Conservation (phyloP, 805 yeast species). For the Dipodascus geniculatus region DNA sequence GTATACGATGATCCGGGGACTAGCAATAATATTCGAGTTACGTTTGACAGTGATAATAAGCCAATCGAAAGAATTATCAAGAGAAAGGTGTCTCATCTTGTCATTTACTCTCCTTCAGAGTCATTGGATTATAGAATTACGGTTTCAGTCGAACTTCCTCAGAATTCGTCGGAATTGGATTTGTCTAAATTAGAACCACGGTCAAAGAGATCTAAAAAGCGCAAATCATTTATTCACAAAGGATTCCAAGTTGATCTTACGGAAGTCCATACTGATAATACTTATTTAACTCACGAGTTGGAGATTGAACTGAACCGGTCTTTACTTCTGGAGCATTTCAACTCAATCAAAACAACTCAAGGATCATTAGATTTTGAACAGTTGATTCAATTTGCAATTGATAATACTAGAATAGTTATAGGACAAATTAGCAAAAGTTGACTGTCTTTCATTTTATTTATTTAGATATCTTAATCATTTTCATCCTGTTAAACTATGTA, state of each 20-base stretch:
- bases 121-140: constrained; percentile 69
- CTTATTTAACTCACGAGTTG: constrained; percentile 28
- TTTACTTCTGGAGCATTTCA: constrained; percentile 30
- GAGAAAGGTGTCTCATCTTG: constrained; percentile 58
- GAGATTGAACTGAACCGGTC: constrained; percentile 41
- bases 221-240: constrained; percentile 62
- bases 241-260: constrained; percentile 30
- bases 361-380: constrained; percentile 50
- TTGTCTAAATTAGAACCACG: constrained; percentile 41
- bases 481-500: too few species aligned
- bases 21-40: constrained; percentile 16
- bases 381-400: constrained; percentile 43
- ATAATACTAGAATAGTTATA: constrained; percentile 41
- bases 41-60: constrained; percentile 19
- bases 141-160: constrained; percentile 64
- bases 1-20: constrained; percentile 10
- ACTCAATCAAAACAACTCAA: constrained; percentile 22
- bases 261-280: constrained; percentile 17
- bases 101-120: constrained; percentile 63
- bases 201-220: constrained; percentile 54
- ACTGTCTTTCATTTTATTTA: not conserved
- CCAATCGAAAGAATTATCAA: constrained; percentile 58
- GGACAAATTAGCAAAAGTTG: constrained; percentile 14
- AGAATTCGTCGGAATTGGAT: constrained; percentile 31
- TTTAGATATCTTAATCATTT: not conserved